Percentiles rank a stretch among this genome's conserved stretches.
These are phyloP conservation scores for Calocera viscosa DNA, from an alignment of 768 basidiomycete species.

Conservation along the genomic window DNA sequence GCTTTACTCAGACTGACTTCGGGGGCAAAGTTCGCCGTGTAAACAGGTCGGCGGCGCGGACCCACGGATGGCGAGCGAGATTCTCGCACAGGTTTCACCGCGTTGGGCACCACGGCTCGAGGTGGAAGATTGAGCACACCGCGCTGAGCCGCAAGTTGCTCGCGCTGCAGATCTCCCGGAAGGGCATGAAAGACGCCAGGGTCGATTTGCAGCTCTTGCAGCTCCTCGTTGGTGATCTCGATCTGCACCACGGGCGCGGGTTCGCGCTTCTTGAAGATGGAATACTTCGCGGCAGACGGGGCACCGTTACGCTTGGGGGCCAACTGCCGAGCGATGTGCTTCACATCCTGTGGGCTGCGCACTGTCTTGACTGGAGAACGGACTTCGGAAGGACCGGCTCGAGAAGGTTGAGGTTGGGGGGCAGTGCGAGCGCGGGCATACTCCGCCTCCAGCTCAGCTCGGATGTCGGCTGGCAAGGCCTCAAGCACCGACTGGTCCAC, in stretches of 20 bases:
- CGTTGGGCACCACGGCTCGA: slow-evolving; percentile 9
- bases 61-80: slow-evolving; percentile 20
- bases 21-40: slow-evolving; percentile 40
- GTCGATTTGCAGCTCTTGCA: slow-evolving; percentile 58
- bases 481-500: slow-evolving; percentile 58
- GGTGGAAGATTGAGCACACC: slow-evolving; percentile 15
- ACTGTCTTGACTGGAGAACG: slow-evolving; percentile 10
- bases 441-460: slow-evolving; percentile 53
- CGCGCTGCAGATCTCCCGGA: slow-evolving; percentile 55
- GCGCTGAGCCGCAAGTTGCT: slow-evolving; percentile 44
- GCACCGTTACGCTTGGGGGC: slow-evolving; percentile 41
- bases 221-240: slow-evolving; percentile 43
- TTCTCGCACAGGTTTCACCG: slow-evolving; percentile 15
- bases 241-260: slow-evolving; percentile 19
- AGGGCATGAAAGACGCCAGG: slow-evolving; percentile 53
- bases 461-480: slow-evolving; percentile 56
- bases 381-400: slow-evolving; percentile 20
- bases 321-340: slow-evolving; percentile 51
- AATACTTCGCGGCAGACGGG: slow-evolving; percentile 29
- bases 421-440: slow-evolving; percentile 27
- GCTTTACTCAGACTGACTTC: slow-evolving; percentile 48
- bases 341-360: slow-evolving; percentile 35
- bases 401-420: slow-evolving; percentile 17
- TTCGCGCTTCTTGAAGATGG: slow-evolving; percentile 30
- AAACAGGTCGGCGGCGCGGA: slow-evolving; percentile 36